Evolutionary conservation across 768 basidiomycete genomes (phyloP).

Genomic region (Pisolithus tinctorius): DNA sequence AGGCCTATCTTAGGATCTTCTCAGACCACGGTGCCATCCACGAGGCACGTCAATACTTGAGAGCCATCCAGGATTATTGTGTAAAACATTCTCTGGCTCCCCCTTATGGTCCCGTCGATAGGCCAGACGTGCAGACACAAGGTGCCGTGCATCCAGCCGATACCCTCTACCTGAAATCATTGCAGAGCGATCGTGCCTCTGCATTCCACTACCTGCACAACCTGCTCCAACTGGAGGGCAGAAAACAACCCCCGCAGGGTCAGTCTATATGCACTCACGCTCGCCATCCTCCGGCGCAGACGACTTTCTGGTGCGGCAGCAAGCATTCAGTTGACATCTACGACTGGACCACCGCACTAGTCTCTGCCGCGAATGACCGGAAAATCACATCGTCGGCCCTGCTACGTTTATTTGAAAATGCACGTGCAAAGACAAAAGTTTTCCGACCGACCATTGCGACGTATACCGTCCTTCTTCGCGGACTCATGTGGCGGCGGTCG

Average conservation of each 20-base stretch:
- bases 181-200: slow-evolving; percentile 34
- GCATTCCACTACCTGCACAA: slow-evolving; percentile 42
- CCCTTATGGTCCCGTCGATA: slow-evolving; percentile 13
- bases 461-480: slow-evolving; percentile 50
- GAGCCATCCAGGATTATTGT: slow-evolving; percentile 30
- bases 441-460: slow-evolving; percentile 40
- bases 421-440: slow-evolving; percentile 16
- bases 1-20: slow-evolving; percentile 43
- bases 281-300: not conserved
- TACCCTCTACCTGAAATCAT: slow-evolving; percentile 36
- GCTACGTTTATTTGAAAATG: slow-evolving; percentile 32
- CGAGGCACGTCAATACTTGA: slow-evolving; percentile 34
- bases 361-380: slow-evolving; percentile 38
- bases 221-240: slow-evolving; percentile 27
- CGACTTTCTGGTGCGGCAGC: slow-evolving; percentile 6
- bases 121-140: not conserved
- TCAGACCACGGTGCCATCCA: slow-evolving; percentile 37
- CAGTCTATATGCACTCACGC: not conserved
- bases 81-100: slow-evolving; percentile 11
- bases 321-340: slow-evolving; percentile 34
- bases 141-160: slow-evolving; percentile 32
- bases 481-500: slow-evolving; percentile 39
- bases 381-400: slow-evolving; percentile 27
- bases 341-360: slow-evolving; percentile 41
- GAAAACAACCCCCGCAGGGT: not conserved